Base-by-base conservation (phyloP, 1,284 basidiomycete genomes). In the Pyrrhoderma lamaoense region DNA sequence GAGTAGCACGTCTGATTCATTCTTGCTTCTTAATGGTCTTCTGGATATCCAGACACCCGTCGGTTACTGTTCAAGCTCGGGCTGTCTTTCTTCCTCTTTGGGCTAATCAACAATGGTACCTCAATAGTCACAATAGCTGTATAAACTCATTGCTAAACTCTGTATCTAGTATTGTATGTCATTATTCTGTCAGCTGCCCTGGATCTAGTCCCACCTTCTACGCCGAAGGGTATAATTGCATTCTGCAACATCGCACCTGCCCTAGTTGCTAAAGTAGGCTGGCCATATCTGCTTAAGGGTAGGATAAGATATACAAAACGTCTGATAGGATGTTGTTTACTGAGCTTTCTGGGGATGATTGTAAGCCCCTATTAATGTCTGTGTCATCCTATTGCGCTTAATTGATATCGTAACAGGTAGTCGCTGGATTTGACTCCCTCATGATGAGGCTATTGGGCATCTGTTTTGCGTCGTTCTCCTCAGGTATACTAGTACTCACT, bases 161-260 rank as follows among this genome's bases (percentile, higher is more conserved):
- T 1, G 45, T 39, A 2, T 56, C 0, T 59, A 92, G 90, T 93
- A 8, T 73, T 93, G 53, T 96, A 98, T 66, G 94, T 98, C 34
- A 89, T 99, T 58, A 97, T 98, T 57, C 79, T 98, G 21, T 95
- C 92, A 1, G 95, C 95, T 3, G 95, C 95, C 0, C 74, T 97
- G 13, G 95, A 99, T 65, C 77, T 99, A 3, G 92, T 98, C 0
- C 91, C 94, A 3, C 80, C 89, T 0, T 79, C 85, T 3, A 93
- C 89, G 0, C 93, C 93, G 0, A 91, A 90, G 62, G 94, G 93
- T n/a, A 81, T 97, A 51, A 91, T 96, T 45, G 84, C 87, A 0
- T 93, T 95, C 65, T 92, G 88, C 70, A 93, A 95, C 63, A 93
- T 94, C 53, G 79, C 85, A 21, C 90, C 89, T 0, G 79, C 86